A percentile compares a stretch with the other conserved stretches of the same genome.
Evolutionary conservation across 2,329 filamentous ascomycete species (phyloP).

Genomic region (Cordyceps pruinosa): DNA sequence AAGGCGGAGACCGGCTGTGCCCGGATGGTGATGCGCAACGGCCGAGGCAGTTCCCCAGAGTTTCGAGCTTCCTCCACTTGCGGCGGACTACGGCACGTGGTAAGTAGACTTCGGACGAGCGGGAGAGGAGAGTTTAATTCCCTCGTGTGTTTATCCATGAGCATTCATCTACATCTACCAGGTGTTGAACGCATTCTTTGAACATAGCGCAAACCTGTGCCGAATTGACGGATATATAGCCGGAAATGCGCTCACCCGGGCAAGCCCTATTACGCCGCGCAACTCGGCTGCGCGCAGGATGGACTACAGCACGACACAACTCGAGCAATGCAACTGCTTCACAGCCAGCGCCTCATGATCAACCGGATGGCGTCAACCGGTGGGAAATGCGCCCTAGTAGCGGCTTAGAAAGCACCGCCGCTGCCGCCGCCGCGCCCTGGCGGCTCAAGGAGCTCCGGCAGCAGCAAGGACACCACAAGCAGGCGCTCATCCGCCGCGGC

Average conservation of each 20-base stretch:
- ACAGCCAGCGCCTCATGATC: background rate
- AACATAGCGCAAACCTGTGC: background rate
- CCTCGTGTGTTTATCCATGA: background rate
- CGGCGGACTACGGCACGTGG: background rate
- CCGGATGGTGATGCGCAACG: background rate
- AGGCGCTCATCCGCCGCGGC: background rate
- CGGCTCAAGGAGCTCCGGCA: constrained; percentile 5
- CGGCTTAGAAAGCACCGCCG: too few relatives aligned
- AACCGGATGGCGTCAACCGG: background rate
- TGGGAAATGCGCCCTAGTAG: too few relatives aligned
- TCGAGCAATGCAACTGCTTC: background rate
- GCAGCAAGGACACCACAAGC: constrained; percentile 5
- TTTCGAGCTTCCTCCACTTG: constrained; percentile 6
- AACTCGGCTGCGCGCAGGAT: background rate
- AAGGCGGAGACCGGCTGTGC: background rate
- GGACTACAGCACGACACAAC: background rate
- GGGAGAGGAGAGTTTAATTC: background rate
- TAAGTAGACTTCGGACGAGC: too few relatives aligned
- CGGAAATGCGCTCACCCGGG: constrained; percentile 1
- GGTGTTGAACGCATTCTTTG: too few relatives aligned
- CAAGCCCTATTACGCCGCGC: background rate
- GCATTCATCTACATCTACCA: too few relatives aligned
- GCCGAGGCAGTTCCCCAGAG: constrained; percentile 9
- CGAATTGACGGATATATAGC: background rate
- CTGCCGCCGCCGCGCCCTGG: background rate